A percentile compares a stretch with the other conserved stretches of the same genome.
Conservation (phyloP, 345 rosid genomes). For the Turnera subulata region DNA sequence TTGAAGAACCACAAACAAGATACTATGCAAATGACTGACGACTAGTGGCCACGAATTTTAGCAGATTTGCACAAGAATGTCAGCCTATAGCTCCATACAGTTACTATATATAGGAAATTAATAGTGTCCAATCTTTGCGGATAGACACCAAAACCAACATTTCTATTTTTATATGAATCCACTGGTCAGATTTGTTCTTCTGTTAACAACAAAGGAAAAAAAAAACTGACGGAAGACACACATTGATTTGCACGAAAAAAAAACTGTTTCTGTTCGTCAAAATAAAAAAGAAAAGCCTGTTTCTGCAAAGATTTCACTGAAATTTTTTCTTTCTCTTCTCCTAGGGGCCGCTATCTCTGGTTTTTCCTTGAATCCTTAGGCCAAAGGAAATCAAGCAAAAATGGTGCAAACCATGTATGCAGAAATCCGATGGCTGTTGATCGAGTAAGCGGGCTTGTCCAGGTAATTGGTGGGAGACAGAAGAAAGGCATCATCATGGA, state of each 20-base stretch:
- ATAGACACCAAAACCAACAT: not conserved
- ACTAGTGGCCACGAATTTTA: no score
- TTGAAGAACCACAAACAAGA: no score
- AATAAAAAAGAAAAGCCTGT: no score
- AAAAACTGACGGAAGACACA: not conserved
- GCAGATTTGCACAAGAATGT: no score
- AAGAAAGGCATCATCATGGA: constrained; percentile 49
- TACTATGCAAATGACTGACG: no score
- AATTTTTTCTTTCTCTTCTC: not conserved
- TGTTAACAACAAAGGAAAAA: not conserved
- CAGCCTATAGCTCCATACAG: no score
- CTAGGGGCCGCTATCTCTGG: no score
- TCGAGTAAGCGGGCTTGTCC: not conserved
- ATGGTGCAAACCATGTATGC: not conserved
- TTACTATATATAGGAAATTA: constrained; percentile 3
- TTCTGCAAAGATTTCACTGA: not conserved
- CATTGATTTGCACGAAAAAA: not conserved
- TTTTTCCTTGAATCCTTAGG: not conserved
- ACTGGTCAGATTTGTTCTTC: not conserved
- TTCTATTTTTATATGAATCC: constrained; percentile 8
- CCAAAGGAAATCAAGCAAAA: not conserved
- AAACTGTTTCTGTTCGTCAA: not conserved
- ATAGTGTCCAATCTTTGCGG: not conserved
- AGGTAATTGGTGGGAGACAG: no score
- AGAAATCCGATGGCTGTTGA: not conserved